Evolutionary conservation across 257 asterid genomes (phyloP).

Genomic region (Fraxinus anomala): DNA sequence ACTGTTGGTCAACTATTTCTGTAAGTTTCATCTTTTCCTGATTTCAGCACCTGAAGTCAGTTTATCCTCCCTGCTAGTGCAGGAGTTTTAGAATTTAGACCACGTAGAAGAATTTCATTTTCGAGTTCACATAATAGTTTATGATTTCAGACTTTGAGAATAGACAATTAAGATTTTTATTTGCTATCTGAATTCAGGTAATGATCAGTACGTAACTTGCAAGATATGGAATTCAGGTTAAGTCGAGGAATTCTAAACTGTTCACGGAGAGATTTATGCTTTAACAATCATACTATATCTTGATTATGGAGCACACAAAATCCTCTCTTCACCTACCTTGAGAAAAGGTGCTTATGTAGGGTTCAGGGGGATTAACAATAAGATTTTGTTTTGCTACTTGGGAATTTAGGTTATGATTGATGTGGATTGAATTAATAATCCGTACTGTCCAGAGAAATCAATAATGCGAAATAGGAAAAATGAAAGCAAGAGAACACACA

Average conservation of each 20-base stretch:
- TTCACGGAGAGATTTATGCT: neutral
- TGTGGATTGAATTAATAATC: too few relatives aligned
- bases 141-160: neutral
- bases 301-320: neutral
- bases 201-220: neutral
- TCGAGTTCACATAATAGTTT: neutral
- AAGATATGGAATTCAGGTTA: neutral
- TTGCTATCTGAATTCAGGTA: neutral
- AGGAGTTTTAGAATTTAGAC: neutral
- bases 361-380: neutral
- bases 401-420: neutral
- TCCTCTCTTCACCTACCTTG: neutral
- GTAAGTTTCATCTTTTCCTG: neutral
- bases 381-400: neutral
- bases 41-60: neutral
- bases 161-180: neutral
- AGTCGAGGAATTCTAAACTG: neutral
- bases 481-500: too few relatives aligned
- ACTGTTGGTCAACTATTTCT: neutral
- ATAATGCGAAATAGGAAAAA: too few relatives aligned
- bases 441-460: too few relatives aligned
- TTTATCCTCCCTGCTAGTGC: conserved; percentile 4
- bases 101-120: neutral
- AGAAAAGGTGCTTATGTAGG: neutral
- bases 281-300: neutral